phyloP scores from a whole-genome alignment of 1,139 yeast genomes.

The Kurtzmaniella quercitrusa region DNA sequence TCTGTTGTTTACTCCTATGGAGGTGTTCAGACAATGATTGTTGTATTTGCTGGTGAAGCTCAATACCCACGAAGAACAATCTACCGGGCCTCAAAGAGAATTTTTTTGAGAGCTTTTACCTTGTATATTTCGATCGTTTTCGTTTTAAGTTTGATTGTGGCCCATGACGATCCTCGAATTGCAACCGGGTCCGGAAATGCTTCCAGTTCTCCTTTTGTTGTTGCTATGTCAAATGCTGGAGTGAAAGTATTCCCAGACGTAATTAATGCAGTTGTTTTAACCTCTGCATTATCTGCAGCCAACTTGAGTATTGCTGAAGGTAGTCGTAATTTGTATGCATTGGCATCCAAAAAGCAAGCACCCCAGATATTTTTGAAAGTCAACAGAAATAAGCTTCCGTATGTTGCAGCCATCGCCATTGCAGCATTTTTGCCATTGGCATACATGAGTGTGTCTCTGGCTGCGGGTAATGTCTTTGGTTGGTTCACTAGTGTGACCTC shows the following conservation, averaged over 20 bases:
- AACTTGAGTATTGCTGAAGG: constrained; percentile 70
- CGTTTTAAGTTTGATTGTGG: constrained; percentile 43
- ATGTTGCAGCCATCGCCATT: not conserved
- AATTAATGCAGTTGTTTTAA: constrained; percentile 61
- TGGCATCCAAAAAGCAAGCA: constrained; percentile 45
- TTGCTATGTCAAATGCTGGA: constrained; percentile 54
- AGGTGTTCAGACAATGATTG: constrained; percentile 35
- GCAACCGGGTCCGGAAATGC: constrained; percentile 35
- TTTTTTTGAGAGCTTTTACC: constrained; percentile 42
- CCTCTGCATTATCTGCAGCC: constrained; percentile 68
- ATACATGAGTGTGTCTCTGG: constrained; percentile 20
- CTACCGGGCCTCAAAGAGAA: constrained; percentile 43
- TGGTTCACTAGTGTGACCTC: constrained; percentile 28
- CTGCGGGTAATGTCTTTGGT: constrained; percentile 22
- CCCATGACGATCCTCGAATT: constrained; percentile 27
- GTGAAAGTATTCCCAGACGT: constrained; percentile 59
- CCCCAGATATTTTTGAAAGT: constrained; percentile 36
- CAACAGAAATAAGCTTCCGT: constrained; percentile 43
- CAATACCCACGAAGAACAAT: constrained; percentile 40
- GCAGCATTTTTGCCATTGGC: constrained; percentile 21
- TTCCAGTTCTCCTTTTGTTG: constrained; percentile 45
- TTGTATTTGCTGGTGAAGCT: constrained; percentile 21
- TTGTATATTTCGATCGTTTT: constrained; percentile 44
- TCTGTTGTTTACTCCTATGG: constrained; percentile 31
- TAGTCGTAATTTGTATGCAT: constrained; percentile 61